phyloP scores from a whole-genome alignment of 1,139 yeast species.

The Blastobotrys aristatus region DNA sequence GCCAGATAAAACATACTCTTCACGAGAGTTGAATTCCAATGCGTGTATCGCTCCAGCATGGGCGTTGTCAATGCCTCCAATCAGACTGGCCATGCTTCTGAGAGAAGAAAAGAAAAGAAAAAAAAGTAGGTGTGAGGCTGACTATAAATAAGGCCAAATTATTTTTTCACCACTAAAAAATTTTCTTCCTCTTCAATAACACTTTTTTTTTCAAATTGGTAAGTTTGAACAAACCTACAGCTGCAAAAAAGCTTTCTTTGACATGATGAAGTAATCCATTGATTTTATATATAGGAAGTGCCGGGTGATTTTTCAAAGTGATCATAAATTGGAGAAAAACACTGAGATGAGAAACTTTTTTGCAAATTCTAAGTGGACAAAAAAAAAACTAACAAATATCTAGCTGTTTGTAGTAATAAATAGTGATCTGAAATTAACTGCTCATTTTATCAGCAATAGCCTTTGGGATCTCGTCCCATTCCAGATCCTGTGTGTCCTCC shows the following conservation, averaged over 20 bases:
- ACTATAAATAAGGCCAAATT: not conserved
- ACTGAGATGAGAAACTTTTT: slow-evolving; percentile 9
- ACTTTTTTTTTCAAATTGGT: not conserved
- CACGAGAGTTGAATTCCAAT: slow-evolving; percentile 29
- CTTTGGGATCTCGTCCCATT: slow-evolving; percentile 24
- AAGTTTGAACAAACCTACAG: slow-evolving; percentile 4
- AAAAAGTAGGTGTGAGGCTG: not conserved
- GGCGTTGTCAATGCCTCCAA: slow-evolving; percentile 13
- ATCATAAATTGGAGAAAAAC: slow-evolving; percentile 23
- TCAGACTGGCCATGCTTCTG: slow-evolving; percentile 1
- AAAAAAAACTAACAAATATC: not conserved
- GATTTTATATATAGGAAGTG: slow-evolving; percentile 28
- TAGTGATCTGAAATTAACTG: too few species aligned
- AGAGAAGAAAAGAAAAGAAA: slow-evolving; percentile 1
- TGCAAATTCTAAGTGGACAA: not conserved
- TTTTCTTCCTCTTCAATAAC: not conserved
- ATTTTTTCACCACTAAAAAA: not conserved
- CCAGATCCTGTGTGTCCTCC: slow-evolving; percentile 17
- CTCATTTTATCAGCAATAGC: slow-evolving; percentile 18
- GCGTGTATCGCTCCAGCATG: slow-evolving; percentile 32
- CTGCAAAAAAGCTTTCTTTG: not conserved
- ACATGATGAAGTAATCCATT: slow-evolving; percentile 25
- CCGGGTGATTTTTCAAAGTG: slow-evolving; percentile 27
- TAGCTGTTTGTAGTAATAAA: not conserved
- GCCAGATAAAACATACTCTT: slow-evolving; percentile 33